Evolutionary conservation across 2,329 filamentous ascomycete species (phyloP).

Genomic region (Fusarium lateritium): DNA sequence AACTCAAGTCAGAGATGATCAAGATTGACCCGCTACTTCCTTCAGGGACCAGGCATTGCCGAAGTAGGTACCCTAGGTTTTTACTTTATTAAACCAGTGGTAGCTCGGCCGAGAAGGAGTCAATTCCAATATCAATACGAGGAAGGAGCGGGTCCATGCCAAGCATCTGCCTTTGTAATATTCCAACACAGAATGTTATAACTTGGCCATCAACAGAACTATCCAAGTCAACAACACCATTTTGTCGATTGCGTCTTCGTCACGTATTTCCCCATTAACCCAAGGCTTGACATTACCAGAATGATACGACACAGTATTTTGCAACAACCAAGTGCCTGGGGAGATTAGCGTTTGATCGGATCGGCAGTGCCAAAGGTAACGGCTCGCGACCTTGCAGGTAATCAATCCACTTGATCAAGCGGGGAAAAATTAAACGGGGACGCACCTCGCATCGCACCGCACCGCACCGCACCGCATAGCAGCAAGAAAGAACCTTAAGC

Average conservation of each 20-base stretch:
- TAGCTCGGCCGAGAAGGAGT: conserved; percentile 24
- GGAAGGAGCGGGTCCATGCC: conserved; percentile 30
- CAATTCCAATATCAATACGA: conserved; percentile 37
- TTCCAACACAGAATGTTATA: neutral
- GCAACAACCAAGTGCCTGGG: neutral
- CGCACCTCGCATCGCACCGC: conserved; percentile 13
- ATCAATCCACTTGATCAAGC: conserved; percentile 29
- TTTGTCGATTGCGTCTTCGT: neutral
- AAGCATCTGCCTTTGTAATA: conserved; percentile 4
- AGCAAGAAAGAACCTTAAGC: conserved; percentile 13
- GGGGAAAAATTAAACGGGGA: conserved; percentile 32
- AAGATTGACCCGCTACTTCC: conserved; percentile 2
- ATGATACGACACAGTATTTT: neutral
- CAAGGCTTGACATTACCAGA: too few relatives aligned
- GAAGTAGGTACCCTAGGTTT: conserved; percentile 11
- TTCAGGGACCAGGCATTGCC: neutral
- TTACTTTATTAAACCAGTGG: neutral
- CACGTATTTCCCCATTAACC: neutral
- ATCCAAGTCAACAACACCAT: neutral
- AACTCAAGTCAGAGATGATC: conserved; percentile 8
- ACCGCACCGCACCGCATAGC: neutral
- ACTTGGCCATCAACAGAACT: conserved; percentile 6
- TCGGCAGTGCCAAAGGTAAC: conserved; percentile 41
- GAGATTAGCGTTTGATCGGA: conserved; percentile 39
- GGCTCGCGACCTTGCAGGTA: conserved; percentile 33